Evolutionary conservation across 116 monocot species (phyloP).

Genomic region (Dioscorea cayenensis): DNA sequence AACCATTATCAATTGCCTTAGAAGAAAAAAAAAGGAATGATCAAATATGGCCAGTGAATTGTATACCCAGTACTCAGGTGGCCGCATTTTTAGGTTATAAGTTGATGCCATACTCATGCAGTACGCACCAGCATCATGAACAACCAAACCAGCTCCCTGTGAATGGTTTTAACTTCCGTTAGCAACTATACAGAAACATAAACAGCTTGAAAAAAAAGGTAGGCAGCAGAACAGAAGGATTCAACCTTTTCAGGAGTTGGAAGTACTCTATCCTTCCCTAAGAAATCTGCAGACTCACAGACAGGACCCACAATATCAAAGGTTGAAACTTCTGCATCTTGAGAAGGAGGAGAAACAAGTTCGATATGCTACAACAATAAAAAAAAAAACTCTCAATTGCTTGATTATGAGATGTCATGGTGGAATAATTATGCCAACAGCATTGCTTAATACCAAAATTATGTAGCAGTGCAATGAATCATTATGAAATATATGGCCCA

Average conservation of each 20-base stretch:
- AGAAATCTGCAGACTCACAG: conserved; percentile 97
- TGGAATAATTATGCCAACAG: not conserved
- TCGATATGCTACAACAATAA: conserved; percentile 81
- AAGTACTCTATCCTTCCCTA: conserved; percentile 97
- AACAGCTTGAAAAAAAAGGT: not conserved
- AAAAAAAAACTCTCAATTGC: not conserved
- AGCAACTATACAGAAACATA: not conserved
- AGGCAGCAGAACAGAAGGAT: not conserved
- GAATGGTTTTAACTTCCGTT: not conserved
- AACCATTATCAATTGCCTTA: not conserved
- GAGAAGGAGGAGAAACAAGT: conserved; percentile 71
- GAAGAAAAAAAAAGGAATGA: not conserved
- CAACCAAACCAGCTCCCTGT: conserved; percentile 92
- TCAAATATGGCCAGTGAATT: not conserved
- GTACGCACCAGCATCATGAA: conserved; percentile 99
- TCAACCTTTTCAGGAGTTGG: conserved; percentile 81
- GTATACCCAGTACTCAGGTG: conserved; percentile 95
- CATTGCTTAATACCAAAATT: not conserved
- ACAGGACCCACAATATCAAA: conserved; percentile 99
- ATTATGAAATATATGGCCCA: no score
- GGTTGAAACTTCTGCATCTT: conserved; percentile 51
- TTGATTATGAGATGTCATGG: not conserved
- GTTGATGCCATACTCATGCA: conserved; percentile 99
- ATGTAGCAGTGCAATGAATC: not conserved
- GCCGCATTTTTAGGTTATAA: conserved; percentile 95